Base-by-base conservation (phyloP, 2,329 filamentous ascomycete genomes). In the Tolypocladium paradoxum region DNA sequence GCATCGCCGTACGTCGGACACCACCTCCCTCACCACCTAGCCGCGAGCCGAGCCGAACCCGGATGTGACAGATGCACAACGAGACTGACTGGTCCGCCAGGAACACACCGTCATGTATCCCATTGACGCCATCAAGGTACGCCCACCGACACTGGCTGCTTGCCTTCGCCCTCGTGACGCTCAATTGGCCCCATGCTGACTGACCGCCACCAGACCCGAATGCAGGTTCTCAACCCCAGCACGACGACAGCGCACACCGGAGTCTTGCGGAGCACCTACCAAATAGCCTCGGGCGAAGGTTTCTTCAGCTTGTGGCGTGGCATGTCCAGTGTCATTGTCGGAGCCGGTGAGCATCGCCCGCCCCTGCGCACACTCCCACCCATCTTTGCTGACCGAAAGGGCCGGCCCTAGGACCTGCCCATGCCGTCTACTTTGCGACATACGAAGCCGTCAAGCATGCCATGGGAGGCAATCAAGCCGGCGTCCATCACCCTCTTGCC, bases 41-140 rank as follows among this genome's bases (percentile, higher is more conserved):
- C 36, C 24, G n/a, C 35, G 33, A 24, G 33, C 35, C 33, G 27
- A 34, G 20, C 22, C 37, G 37, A 22, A 48, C 53, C 45, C 35
- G 47, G 46, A 40, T 43, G 53, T 27, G 24, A 9, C 22, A 43
- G 12, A 27, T 20, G 53, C 20, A 37, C 18, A n/a, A 49, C 34
- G 53, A 27, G 33, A 20, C 34, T 47, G 48, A 62, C 51, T 51
- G 29, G 36, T 29, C 29, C 24, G 56, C 50, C 61, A 96, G 91
- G 92, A 97, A 75, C 92, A 97, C 72, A 95, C 92, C 55, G 91
- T 96, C 64, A 97, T 99, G 93, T 99, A 99, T 68, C 93, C 93
- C 22, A 88, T 99, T 67, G 93, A 99, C 75, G 83, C 95, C 61
- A 87, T 99, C 68, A 99, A 99, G 87, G 93, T 96, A 61, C 60